A percentile compares a stretch with the other conserved stretches of the same genome.
Conservation (phyloP, 2,329 filamentous ascomycete genomes). For the Aureobasidium sp. region DNA sequence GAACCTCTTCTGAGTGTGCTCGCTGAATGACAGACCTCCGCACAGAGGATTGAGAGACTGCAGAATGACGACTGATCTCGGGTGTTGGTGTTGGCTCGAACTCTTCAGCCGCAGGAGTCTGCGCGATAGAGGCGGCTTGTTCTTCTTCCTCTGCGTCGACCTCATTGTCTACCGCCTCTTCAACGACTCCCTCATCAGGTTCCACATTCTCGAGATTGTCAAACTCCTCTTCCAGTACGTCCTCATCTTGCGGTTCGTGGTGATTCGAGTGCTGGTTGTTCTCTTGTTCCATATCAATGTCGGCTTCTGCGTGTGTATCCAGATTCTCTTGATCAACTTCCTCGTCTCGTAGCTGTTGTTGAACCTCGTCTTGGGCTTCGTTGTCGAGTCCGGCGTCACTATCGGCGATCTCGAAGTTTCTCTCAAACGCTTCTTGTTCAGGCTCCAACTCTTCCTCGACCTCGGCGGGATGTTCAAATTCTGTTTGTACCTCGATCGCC, state of each 20-base stretch:
- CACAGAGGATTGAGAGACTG: neutral
- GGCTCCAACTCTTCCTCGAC: conserved; percentile 30
- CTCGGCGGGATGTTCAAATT: conserved; percentile 22
- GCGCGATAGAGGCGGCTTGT: neutral
- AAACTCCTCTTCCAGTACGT: conserved; percentile 5
- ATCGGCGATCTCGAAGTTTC: conserved; percentile 21
- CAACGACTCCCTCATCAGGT: neutral
- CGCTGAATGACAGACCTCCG: neutral
- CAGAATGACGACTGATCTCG: conserved; percentile 19
- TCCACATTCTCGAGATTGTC: neutral
- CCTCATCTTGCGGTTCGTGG: neutral
- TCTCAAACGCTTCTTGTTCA: conserved; percentile 46
- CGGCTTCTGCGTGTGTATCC: neutral
- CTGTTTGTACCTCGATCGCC: conserved; percentile 46
- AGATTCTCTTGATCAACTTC: neutral
- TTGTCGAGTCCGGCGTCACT: neutral
- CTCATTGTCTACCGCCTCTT: neutral
- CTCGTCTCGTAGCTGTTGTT: conserved; percentile 7
- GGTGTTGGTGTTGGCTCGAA: conserved; percentile 30
- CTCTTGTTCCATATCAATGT: conserved; percentile 5
- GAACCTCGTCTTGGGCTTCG: neutral
- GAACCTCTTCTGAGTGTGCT: conserved; percentile 41
- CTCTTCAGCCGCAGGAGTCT: conserved; percentile 28
- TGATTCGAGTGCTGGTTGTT: neutral
- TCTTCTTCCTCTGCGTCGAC: conserved; percentile 7